Conservation (phyloP, 192 early-diverging fungal species). For the Diversispora eburnea region DNA sequence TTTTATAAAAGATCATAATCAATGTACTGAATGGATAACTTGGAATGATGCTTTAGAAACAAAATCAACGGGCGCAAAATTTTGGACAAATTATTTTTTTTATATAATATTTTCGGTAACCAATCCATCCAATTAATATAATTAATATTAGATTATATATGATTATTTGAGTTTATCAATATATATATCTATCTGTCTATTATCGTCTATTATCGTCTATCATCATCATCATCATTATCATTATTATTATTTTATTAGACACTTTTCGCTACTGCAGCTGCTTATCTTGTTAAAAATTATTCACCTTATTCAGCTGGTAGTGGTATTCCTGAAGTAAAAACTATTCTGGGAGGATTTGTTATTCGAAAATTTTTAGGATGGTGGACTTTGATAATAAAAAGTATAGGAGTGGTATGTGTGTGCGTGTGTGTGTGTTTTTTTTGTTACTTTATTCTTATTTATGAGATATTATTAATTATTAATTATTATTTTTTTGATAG, state of each 20-base stretch:
- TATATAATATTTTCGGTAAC: slow-evolving; percentile 45
- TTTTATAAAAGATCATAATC: slow-evolving; percentile 27
- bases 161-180: not conserved
- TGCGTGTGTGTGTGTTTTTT: not conserved
- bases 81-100: slow-evolving; percentile 42
- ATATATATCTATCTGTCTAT: too few relatives aligned
- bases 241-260: slow-evolving; percentile 5
- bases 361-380: slow-evolving; percentile 89
- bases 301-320: slow-evolving; percentile 86
- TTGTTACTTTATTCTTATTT: too few relatives aligned
- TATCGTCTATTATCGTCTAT: too few relatives aligned
- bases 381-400: slow-evolving; percentile 87
- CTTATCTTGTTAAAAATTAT: slow-evolving; percentile 55
- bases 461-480: not conserved
- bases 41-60: slow-evolving; percentile 36
- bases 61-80: slow-evolving; percentile 20
- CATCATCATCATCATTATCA: not conserved
- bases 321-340: slow-evolving; percentile 95
- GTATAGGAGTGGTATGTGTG: slow-evolving; percentile 71
- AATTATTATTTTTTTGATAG: slow-evolving; percentile 31
- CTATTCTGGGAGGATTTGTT: slow-evolving; percentile 90
- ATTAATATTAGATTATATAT: not conserved
- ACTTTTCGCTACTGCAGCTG: slow-evolving; percentile 37
- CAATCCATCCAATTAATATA: not conserved
- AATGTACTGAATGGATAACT: slow-evolving; percentile 39